A percentile compares a stretch with the other conserved stretches of the same genome.
Evolutionary conservation across 2,329 filamentous ascomycete species (phyloP).

Genomic region (Aureobasidium melanogenum): DNA sequence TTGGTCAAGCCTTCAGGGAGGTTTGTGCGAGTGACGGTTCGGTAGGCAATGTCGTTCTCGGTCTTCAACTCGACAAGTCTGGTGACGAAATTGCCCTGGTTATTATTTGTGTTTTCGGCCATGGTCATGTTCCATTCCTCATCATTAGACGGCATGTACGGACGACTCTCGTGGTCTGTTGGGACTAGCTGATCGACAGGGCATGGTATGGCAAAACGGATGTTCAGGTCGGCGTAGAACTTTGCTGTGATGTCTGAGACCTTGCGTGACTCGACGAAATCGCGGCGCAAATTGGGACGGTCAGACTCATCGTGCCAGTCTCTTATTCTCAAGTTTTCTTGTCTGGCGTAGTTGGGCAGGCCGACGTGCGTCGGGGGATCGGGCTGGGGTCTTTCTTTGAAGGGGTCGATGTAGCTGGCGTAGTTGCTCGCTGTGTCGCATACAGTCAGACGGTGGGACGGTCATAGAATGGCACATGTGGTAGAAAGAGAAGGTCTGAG

Average conservation of each 20-base stretch:
- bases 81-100: slow-evolving; percentile 38
- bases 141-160: slow-evolving; percentile 13
- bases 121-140: neutral
- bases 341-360: slow-evolving; percentile 7
- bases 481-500: neutral
- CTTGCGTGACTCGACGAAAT: neutral
- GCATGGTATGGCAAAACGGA: slow-evolving; percentile 29
- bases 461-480: neutral
- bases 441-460: neutral
- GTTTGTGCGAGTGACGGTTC: slow-evolving; percentile 44
- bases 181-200: slow-evolving; percentile 33
- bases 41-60: slow-evolving; percentile 50
- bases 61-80: slow-evolving; percentile 43
- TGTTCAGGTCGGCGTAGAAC: slow-evolving; percentile 27
- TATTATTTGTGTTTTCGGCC: slow-evolving; percentile 18
- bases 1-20: slow-evolving; percentile 30
- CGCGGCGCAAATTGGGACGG: slow-evolving; percentile 1
- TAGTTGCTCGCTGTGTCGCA: slow-evolving; percentile 1
- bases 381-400: slow-evolving; percentile 8
- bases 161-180: slow-evolving; percentile 15
- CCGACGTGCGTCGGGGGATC: slow-evolving; percentile 6
- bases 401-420: slow-evolving; percentile 12
- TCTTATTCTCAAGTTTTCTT: neutral
- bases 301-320: slow-evolving; percentile 4
- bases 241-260: slow-evolving; percentile 8